phyloP scores from a whole-genome alignment of 1,139 yeast species.

The Lodderomyces margitis region DNA sequence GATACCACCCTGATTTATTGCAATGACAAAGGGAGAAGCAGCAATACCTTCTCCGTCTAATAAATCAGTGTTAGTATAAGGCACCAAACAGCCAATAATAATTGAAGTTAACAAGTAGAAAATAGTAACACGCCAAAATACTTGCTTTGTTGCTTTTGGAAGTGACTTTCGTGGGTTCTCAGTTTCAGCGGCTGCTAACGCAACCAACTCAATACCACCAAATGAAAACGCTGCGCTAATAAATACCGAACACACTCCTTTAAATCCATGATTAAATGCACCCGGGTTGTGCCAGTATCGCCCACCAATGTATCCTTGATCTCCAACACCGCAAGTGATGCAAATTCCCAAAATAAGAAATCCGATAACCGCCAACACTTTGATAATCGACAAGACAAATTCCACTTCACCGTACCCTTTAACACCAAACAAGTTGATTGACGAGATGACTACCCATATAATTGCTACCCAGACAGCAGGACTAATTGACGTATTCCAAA shows the following conservation, averaged over 20 bases:
- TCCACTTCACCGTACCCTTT: slow-evolving; percentile 49
- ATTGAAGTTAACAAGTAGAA: slow-evolving; percentile 53
- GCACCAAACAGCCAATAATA: slow-evolving; percentile 48
- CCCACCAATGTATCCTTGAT: slow-evolving; percentile 41
- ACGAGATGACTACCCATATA: slow-evolving; percentile 34
- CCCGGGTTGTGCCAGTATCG: slow-evolving; percentile 44
- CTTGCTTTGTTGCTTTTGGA: slow-evolving; percentile 74
- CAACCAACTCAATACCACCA: slow-evolving; percentile 57
- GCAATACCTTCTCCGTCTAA: slow-evolving; percentile 33
- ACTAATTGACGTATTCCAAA: slow-evolving; percentile 36
- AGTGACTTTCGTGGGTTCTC: slow-evolving; percentile 63
- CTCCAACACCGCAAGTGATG: slow-evolving; percentile 44
- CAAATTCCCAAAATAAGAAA: slow-evolving; percentile 40
- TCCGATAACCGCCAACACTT: slow-evolving; percentile 44
- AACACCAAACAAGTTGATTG: slow-evolving; percentile 44
- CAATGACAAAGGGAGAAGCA: slow-evolving; percentile 45
- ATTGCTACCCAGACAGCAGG: slow-evolving; percentile 47
- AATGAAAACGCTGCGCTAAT: slow-evolving; percentile 86
- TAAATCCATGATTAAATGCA: slow-evolving; percentile 57
- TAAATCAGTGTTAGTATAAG: slow-evolving; percentile 34
- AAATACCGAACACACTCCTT: slow-evolving; percentile 81
- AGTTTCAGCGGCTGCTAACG: slow-evolving; percentile 84
- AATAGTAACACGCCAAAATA: slow-evolving; percentile 66
- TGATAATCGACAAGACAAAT: slow-evolving; percentile 38
- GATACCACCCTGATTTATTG: slow-evolving; percentile 38